A percentile compares a stretch with the other conserved stretches of the same genome.
These are phyloP conservation scores for Groenewaldozyma auringiensis DNA, from an alignment of 1,139 yeast species.

Conservation along the genomic window DNA sequence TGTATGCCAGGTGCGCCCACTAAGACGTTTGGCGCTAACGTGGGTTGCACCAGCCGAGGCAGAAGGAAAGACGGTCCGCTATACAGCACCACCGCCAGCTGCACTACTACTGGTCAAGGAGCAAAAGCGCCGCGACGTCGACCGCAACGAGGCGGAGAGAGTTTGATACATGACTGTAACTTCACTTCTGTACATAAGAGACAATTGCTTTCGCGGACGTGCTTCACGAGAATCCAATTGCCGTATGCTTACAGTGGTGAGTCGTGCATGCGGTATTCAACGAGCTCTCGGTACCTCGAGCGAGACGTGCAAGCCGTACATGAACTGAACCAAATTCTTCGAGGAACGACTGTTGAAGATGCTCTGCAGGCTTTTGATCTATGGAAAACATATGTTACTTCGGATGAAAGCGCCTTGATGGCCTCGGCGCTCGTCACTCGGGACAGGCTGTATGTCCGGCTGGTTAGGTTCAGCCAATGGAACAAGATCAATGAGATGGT, in stretches of 20 bases:
- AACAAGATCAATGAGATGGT: neutral
- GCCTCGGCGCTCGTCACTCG: slow-evolving; percentile 3
- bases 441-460: slow-evolving; percentile 2
- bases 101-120: no score
- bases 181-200: no score
- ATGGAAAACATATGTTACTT: slow-evolving; percentile 7
- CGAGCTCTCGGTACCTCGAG: neutral
- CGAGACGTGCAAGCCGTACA: neutral
- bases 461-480: neutral
- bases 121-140: no score
- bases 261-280: neutral
- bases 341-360: neutral
- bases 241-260: no score
- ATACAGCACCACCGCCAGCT: no score
- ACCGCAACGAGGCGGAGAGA: no score
- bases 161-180: no score
- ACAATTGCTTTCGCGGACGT: no score
- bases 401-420: neutral
- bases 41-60: neutral
- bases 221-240: no score
- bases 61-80: no score
- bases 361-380: neutral
- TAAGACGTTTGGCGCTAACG: neutral
- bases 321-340: neutral
- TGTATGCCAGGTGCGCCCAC: neutral